A percentile compares a stretch with the other conserved stretches of the same genome.
Conservation (phyloP, 2,329 filamentous ascomycete genomes). For the Nothopassalora personata region DNA sequence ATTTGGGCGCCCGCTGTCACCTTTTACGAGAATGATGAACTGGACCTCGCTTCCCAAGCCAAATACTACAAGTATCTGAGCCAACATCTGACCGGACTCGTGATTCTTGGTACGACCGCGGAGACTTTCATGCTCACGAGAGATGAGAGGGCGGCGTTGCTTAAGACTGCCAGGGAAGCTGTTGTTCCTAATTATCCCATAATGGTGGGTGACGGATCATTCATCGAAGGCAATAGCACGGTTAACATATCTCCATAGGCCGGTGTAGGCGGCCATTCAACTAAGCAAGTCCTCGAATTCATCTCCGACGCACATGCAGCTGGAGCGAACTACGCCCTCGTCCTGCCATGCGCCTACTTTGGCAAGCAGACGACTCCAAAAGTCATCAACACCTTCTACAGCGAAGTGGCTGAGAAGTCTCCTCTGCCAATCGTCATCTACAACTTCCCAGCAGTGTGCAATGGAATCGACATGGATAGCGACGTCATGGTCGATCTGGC, state of each 20-base stretch:
- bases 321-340: constrained; percentile 40
- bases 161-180: constrained; percentile 38
- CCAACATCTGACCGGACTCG: constrained; percentile 40
- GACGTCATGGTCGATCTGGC: constrained; percentile 57
- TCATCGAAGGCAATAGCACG: not conserved
- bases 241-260: constrained; percentile 16
- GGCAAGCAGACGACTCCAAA: constrained; percentile 39
- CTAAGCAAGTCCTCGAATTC: constrained; percentile 41
- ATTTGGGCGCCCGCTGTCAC: constrained; percentile 41
- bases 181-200: constrained; percentile 40
- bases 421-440: constrained; percentile 54
- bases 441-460: constrained; percentile 65
- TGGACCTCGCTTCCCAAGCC: constrained; percentile 40
- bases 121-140: constrained; percentile 44
- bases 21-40: constrained; percentile 40
- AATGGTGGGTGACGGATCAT: constrained; percentile 23
- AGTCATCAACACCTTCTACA: constrained; percentile 41
- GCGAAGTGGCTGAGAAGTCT: constrained; percentile 51
- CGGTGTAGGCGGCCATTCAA: constrained; percentile 41
- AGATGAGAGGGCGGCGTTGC: constrained; percentile 38
- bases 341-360: constrained; percentile 43
- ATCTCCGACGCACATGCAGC: constrained; percentile 39
- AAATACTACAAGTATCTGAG: constrained; percentile 44
- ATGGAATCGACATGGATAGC: constrained; percentile 63
- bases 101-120: constrained; percentile 45